These are phyloP conservation scores for Tuctoria greenei DNA, from an alignment of 176 grass and related monocot genomes.

Conservation along the genomic window DNA sequence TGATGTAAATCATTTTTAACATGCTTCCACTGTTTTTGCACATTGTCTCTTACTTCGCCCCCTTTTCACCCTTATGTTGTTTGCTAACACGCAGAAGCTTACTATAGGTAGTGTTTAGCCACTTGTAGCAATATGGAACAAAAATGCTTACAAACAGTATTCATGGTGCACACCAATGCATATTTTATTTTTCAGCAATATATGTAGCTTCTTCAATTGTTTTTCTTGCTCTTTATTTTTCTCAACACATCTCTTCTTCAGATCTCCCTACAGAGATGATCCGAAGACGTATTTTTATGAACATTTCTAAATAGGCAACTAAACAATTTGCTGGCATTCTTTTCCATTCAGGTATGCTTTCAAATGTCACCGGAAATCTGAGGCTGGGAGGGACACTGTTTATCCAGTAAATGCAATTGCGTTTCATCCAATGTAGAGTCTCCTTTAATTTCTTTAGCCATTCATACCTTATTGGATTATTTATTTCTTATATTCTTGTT, in stretches of 20 bases:
- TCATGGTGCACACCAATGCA: neutral
- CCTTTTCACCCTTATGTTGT: neutral
- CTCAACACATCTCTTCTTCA: neutral
- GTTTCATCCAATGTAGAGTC: constrained; percentile 92
- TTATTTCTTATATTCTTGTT: constrained; percentile 6
- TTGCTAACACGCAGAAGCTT: neutral
- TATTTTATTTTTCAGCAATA: neutral
- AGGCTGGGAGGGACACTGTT: constrained; percentile 85
- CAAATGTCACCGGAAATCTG: constrained; percentile 96
- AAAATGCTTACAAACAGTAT: neutral
- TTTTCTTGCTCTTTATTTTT: neutral
- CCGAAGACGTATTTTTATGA: neutral
- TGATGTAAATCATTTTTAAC: neutral
- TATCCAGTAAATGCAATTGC: constrained; percentile 97
- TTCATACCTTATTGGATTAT: constrained; percentile 26
- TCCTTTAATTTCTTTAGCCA: neutral
- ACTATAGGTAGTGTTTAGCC: neutral
- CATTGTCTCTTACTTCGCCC: neutral
- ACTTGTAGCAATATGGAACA: neutral
- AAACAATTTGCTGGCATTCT: neutral
- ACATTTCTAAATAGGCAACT: too few relatives aligned
- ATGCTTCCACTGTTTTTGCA: neutral
- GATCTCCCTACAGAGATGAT: neutral
- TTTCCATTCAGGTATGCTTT: constrained; percentile 82
- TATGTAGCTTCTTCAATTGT: neutral